Conservation (phyloP, 2,329 filamentous ascomycete species). For the Aspergillus fischeri region DNA sequence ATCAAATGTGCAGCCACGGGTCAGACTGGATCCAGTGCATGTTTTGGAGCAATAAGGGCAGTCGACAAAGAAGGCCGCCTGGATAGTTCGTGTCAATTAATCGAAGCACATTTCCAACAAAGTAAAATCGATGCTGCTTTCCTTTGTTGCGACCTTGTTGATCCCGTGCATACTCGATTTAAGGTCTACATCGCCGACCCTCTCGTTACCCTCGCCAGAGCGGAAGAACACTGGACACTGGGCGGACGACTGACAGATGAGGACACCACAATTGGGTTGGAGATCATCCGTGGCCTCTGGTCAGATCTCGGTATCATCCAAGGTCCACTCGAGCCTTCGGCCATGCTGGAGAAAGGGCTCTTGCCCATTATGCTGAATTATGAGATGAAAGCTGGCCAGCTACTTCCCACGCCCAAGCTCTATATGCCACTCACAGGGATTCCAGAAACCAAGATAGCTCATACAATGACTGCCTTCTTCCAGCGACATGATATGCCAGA, state of each 20-base stretch:
- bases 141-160: background rate
- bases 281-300: background rate
- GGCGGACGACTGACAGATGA: background rate
- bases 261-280: background rate
- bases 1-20: background rate
- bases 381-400: background rate
- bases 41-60: background rate
- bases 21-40: background rate
- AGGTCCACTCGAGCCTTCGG: background rate
- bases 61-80: background rate
- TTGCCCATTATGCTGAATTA: background rate
- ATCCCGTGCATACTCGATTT: background rate
- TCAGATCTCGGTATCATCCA: background rate
- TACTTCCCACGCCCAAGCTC: background rate
- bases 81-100: background rate
- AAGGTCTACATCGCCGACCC: background rate
- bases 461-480: background rate
- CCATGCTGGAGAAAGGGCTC: background rate
- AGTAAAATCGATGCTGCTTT: background rate
- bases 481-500: background rate
- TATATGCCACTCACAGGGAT: background rate
- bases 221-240: background rate
- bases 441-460: background rate
- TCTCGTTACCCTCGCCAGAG: background rate
- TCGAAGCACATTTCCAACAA: background rate